Evolutionary conservation across 2,329 filamentous ascomycete genomes (phyloP).

Genomic region (Epichloe hybrida): DNA sequence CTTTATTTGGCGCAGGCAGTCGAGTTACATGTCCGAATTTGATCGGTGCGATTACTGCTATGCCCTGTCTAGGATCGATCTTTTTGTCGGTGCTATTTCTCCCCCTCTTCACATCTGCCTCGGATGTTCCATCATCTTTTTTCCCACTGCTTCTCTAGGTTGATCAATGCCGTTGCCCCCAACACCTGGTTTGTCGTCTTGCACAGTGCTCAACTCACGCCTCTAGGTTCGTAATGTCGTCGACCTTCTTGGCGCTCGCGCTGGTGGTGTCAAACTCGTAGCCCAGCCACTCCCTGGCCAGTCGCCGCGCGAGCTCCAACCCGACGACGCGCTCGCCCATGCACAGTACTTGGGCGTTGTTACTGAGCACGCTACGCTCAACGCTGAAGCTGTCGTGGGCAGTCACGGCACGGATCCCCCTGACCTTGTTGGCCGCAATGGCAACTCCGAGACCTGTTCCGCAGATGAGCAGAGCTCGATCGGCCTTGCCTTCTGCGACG

Average conservation of each 20-base stretch:
- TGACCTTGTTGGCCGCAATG: constrained; percentile 80
- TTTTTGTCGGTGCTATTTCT: not conserved
- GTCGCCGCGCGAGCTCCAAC: constrained; percentile 61
- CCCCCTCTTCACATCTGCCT: too few relatives aligned
- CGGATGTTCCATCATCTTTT: not conserved
- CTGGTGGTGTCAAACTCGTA: constrained; percentile 59
- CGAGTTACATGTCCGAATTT: not conserved
- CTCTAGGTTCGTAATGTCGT: constrained; percentile 28
- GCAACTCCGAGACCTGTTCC: constrained; percentile 79
- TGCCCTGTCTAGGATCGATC: not conserved
- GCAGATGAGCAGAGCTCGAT: constrained; percentile 72
- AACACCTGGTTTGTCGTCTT: too few relatives aligned
- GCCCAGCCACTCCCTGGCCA: constrained; percentile 78
- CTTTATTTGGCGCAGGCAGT: not conserved
- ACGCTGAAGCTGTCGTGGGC: constrained; percentile 79
- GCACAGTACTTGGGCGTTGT: constrained; percentile 77
- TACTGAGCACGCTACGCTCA: constrained; percentile 67
- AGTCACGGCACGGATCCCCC: constrained; percentile 78
- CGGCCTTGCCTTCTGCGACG: constrained; percentile 49
- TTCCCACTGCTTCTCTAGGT: not conserved
- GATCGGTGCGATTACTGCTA: not conserved
- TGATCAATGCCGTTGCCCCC: too few relatives aligned
- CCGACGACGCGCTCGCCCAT: constrained; percentile 77
- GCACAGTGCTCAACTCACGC: not conserved
- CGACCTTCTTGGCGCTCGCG: constrained; percentile 31